Percentiles rank a stretch among this genome's conserved stretches.
phyloP scores from a whole-genome alignment of 345 rosid species.

The Zanthoxylum bungeanum region DNA sequence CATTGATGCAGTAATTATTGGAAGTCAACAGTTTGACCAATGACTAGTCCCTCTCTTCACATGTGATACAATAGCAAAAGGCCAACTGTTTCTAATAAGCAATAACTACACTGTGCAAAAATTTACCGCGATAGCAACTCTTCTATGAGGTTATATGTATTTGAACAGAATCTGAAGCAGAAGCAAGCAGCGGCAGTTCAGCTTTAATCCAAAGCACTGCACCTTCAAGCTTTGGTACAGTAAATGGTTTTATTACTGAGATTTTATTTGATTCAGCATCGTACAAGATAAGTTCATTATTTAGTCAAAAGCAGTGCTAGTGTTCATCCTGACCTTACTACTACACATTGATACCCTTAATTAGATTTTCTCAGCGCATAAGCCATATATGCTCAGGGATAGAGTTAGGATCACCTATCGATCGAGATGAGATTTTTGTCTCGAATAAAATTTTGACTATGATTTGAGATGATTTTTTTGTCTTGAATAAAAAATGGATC shows the following conservation, averaged over 20 bases:
- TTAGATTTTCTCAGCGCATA: not conserved
- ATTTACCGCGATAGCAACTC: constrained; percentile 22
- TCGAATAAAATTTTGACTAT: no score
- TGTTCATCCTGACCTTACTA: not conserved
- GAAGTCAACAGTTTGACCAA: constrained; percentile 29
- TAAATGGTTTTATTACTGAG: not conserved
- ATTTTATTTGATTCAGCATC: not conserved
- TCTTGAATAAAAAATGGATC: no score
- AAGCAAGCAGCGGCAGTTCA: not conserved
- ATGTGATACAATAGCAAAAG: constrained; percentile 13
- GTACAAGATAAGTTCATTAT: not conserved
- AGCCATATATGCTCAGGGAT: no score
- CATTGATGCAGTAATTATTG: constrained; percentile 1
- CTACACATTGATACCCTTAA: not conserved
- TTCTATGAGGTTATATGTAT: constrained; percentile 3
- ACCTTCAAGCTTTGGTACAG: constrained; percentile 2
- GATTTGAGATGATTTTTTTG: no score
- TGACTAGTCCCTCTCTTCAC: constrained; percentile 21
- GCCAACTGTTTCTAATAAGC: constrained; percentile 11
- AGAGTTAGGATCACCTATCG: no score
- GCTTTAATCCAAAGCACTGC: constrained; percentile 17
- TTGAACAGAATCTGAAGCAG: not conserved
- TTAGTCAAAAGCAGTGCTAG: not conserved
- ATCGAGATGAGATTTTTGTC: no score
- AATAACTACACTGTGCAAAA: constrained; percentile 25